Conservation (phyloP, 768 basidiomycete genomes). For the Dentipellis fragilis region DNA sequence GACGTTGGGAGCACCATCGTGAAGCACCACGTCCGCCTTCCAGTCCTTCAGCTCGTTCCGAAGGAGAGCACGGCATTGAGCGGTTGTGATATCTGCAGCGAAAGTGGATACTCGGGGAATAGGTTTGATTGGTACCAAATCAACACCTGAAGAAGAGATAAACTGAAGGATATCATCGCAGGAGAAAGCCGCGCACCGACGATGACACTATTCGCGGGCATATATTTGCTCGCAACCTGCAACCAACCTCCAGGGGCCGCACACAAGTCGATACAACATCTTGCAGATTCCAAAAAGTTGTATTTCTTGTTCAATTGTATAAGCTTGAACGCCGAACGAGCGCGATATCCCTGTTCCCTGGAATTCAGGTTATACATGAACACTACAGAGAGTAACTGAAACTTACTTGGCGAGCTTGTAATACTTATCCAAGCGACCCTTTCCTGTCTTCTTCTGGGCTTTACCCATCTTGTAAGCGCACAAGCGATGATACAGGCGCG, state of each 20-base stretch:
- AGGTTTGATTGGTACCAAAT: conserved; percentile 92
- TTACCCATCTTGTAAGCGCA: conserved; percentile 21
- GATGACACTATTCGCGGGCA: conserved; percentile 88
- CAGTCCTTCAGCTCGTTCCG: conserved; percentile 90
- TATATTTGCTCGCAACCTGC: conserved; percentile 96
- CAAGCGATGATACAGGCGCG: neutral
- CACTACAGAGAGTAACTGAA: neutral
- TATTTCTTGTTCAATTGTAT: conserved; percentile 99
- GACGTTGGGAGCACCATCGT: conserved; percentile 99
- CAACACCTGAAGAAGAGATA: conserved; percentile 54
- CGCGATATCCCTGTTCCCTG: conserved; percentile 98
- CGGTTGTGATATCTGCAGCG: conserved; percentile 88
- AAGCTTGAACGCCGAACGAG: conserved; percentile 98
- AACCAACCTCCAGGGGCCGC: conserved; percentile 99
- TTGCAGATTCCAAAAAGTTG: conserved; percentile 76
- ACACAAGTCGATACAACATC: conserved; percentile 95
- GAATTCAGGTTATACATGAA: neutral
- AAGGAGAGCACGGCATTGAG: conserved; percentile 80
- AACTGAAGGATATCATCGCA: neutral
- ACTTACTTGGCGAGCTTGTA: conserved; percentile 87
- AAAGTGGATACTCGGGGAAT: conserved; percentile 91
- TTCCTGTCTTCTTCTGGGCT: conserved; percentile 91
- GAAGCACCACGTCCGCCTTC: conserved; percentile 97
- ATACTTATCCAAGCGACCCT: conserved; percentile 93
- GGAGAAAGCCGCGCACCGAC: conserved; percentile 47